These are phyloP conservation scores for Hypoxylon perforatum DNA, from an alignment of 495 filamentous ascomycete species.

Conservation along the genomic window DNA sequence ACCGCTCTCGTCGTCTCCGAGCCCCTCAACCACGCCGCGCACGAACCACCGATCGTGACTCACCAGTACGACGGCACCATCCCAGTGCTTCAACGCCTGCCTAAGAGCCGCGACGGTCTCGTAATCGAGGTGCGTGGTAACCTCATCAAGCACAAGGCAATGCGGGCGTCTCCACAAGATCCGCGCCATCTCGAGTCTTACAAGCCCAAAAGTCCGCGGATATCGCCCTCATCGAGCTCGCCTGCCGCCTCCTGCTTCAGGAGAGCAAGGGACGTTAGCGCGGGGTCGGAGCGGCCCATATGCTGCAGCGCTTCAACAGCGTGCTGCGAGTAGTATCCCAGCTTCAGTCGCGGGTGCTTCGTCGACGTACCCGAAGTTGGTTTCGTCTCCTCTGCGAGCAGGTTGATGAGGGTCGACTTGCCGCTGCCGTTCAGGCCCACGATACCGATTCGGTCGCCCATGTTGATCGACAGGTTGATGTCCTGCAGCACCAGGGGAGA, in stretches of 20 bases:
- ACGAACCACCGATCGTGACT: constrained; percentile 84
- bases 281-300: constrained; percentile 52
- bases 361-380: constrained; percentile 66
- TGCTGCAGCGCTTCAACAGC: constrained; percentile 74
- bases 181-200: constrained; percentile 77
- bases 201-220: constrained; percentile 71
- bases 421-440: constrained; percentile 79
- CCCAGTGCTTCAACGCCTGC: constrained; percentile 70
- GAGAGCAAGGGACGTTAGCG: constrained; percentile 70
- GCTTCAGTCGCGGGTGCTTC: constrained; percentile 70
- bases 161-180: constrained; percentile 76
- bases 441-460: constrained; percentile 77
- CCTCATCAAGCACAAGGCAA: constrained; percentile 82
- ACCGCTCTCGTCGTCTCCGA: constrained; percentile 64
- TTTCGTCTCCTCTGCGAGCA: constrained; percentile 61
- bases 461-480: constrained; percentile 71
- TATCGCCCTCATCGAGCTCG: constrained; percentile 68
- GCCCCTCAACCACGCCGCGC: constrained; percentile 73
- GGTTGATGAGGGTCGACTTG: constrained; percentile 74
- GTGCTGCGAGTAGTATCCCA: constrained; percentile 83
- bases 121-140: constrained; percentile 86
- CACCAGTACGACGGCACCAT: constrained; percentile 77
- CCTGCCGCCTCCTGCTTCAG: constrained; percentile 59
- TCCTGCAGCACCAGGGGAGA: constrained; percentile 59
- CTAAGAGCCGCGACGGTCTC: constrained; percentile 77